Evolutionary conservation across 1,284 basidiomycete genomes (phyloP).

Genomic region (Macrocystidia cucumis): DNA sequence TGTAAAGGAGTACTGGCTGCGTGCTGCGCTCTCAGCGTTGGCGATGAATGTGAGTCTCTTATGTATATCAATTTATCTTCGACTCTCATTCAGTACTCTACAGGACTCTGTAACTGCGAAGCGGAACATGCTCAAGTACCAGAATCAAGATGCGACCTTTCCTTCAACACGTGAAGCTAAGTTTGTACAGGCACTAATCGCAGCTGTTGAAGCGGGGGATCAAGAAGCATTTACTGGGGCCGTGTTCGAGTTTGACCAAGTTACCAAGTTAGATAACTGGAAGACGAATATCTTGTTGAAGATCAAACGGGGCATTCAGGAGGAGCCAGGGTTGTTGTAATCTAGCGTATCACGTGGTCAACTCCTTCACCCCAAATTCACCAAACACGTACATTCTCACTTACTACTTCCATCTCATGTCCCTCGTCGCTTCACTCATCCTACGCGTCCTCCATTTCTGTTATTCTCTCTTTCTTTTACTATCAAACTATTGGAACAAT

Average conservation of each 20-base stretch:
- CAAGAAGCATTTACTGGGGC: conserved; percentile 72
- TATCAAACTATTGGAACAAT: conserved; percentile 32
- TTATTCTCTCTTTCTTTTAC: conserved; percentile 37
- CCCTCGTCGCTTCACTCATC: conserved; percentile 23
- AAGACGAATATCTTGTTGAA: conserved; percentile 86
- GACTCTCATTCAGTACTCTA: conserved; percentile 5
- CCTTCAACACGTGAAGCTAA: conserved; percentile 84
- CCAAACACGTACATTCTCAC: background rate
- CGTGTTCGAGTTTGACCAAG: conserved; percentile 81
- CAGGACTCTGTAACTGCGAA: conserved; percentile 85
- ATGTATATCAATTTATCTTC: background rate
- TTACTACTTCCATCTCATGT: conserved; percentile 16
- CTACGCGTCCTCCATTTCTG: conserved; percentile 50
- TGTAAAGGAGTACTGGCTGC: conserved; percentile 97
- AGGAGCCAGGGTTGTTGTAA: conserved; percentile 41
- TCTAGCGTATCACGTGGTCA: background rate
- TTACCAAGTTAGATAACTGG: conserved; percentile 91
- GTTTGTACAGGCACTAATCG: conserved; percentile 71
- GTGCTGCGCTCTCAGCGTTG: conserved; percentile 82
- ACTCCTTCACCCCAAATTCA: conserved; percentile 3
- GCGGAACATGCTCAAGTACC: conserved; percentile 72
- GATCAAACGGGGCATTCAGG: conserved; percentile 77
- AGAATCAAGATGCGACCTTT: conserved; percentile 76
- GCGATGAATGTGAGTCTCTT: conserved; percentile 65
- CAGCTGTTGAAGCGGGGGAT: conserved; percentile 78